These are phyloP conservation scores for Annona squamosa DNA, from an alignment of 164 flowering plant genomes.

Conservation along the genomic window DNA sequence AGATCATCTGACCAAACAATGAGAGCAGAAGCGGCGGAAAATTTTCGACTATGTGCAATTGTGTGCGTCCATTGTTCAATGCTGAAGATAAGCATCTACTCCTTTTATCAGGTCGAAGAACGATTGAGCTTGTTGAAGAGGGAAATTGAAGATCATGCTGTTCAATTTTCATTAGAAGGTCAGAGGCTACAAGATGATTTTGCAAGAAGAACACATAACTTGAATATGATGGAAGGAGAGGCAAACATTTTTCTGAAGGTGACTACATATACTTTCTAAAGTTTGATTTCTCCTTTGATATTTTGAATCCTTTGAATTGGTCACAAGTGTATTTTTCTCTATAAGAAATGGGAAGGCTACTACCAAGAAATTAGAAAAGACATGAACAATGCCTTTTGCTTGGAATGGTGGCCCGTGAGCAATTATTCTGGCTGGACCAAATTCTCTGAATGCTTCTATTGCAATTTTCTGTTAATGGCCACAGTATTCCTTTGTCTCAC, in stretches of 20 bases:
- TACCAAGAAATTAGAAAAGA: neutral
- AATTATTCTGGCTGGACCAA: no score
- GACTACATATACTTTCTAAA: neutral
- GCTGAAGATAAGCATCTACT: neutral
- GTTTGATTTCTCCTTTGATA: neutral
- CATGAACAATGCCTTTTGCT: no score
- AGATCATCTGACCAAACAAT: neutral
- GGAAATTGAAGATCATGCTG: slow-evolving; percentile 45
- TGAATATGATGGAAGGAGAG: slow-evolving; percentile 46
- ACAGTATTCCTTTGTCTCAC: no score
- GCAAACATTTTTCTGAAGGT: slow-evolving; percentile 60
- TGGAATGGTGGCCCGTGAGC: no score
- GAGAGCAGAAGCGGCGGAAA: neutral
- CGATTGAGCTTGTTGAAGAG: slow-evolving; percentile 39
- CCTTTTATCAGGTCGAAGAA: slow-evolving; percentile 46
- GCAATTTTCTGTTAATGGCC: no score
- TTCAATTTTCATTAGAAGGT: slow-evolving; percentile 47
- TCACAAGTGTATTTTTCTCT: neutral
- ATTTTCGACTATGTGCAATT: neutral
- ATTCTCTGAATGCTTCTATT: no score
- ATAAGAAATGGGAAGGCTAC: neutral
- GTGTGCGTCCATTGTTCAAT: neutral
- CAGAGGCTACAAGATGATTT: slow-evolving; percentile 37
- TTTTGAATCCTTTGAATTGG: neutral
- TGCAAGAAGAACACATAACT: slow-evolving; percentile 34